A percentile compares a stretch with the other conserved stretches of the same genome.
Evolutionary conservation across 2,329 filamentous ascomycete genomes (phyloP).

Genomic region (Aspergillus calidoustus): DNA sequence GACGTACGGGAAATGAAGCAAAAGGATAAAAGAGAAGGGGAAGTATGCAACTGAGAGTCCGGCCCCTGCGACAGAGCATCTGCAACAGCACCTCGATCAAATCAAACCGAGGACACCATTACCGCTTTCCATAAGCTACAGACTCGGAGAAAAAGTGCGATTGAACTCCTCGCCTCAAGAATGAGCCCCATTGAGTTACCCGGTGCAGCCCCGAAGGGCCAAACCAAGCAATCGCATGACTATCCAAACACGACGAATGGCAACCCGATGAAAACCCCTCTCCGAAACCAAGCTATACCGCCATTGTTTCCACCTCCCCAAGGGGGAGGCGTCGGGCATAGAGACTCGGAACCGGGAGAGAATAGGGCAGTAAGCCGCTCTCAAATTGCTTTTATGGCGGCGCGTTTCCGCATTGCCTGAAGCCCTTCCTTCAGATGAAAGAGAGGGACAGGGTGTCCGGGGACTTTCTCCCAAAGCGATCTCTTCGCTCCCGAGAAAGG

Average conservation of each 20-base stretch:
- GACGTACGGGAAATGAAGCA: background rate
- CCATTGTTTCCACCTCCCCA: conserved; percentile 41
- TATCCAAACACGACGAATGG: conserved; percentile 91
- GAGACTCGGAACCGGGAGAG: conserved; percentile 47
- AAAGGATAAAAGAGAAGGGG: background rate
- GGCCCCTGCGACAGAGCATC: conserved; percentile 72
- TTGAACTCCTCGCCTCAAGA: conserved; percentile 94
- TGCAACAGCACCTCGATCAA: conserved; percentile 41
- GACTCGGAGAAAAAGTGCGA: conserved; percentile 52
- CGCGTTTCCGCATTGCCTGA: conserved; percentile 87
- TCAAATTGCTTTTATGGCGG: conserved; percentile 96
- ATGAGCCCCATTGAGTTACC: conserved; percentile 99
- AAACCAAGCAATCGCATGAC: conserved; percentile 91
- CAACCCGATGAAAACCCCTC: conserved; percentile 56
- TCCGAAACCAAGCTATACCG: conserved; percentile 36
- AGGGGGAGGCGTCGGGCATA: conserved; percentile 54
- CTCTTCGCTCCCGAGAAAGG: conserved; percentile 33
- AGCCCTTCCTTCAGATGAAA: conserved; percentile 30
- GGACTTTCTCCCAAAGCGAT: conserved; percentile 99
- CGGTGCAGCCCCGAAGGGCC: conserved; percentile 36
- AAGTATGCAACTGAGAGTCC: conserved; percentile 50
- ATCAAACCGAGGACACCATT: conserved; percentile 27
- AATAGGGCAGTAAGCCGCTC: conserved; percentile 76
- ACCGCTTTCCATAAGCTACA: conserved; percentile 62
- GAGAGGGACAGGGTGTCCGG: conserved; percentile 75